phyloP scores from a whole-genome alignment of 2,329 filamentous ascomycete genomes.

The Arthrobotrys entomopaga region DNA sequence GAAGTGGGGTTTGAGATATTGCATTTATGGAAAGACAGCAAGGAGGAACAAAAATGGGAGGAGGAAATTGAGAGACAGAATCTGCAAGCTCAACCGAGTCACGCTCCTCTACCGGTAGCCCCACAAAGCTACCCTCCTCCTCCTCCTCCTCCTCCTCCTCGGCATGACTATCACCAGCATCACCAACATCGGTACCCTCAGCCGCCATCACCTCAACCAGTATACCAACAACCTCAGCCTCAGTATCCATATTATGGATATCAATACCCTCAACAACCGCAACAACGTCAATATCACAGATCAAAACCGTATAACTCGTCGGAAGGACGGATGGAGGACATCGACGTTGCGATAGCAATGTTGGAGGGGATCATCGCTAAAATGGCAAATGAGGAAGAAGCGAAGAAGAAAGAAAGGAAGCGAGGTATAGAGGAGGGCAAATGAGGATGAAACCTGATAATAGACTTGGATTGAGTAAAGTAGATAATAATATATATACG shows the following conservation, averaged over 20 bases:
- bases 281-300: slow-evolving; percentile 7
- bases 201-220: background rate
- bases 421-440: slow-evolving; percentile 2
- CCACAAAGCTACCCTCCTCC: background rate
- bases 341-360: slow-evolving; percentile 28
- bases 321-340: slow-evolving; percentile 25
- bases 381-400: slow-evolving; percentile 24
- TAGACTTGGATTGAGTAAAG: background rate
- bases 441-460: background rate
- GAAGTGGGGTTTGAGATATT: slow-evolving; percentile 90
- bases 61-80: slow-evolving; percentile 59
- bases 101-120: background rate
- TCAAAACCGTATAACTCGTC: background rate
- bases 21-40: slow-evolving; percentile 74
- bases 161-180: slow-evolving; percentile 36
- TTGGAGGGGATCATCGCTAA: slow-evolving; percentile 37
- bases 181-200: slow-evolving; percentile 33
- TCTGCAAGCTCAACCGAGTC: slow-evolving; percentile 30
- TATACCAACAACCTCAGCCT: slow-evolving; percentile 4
- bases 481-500: no score
- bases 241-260: background rate
- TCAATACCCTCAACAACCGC: slow-evolving; percentile 11
- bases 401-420: slow-evolving; percentile 8
- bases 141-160: slow-evolving; percentile 17
- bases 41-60: slow-evolving; percentile 63